Evolutionary conservation across 163 green algal species (phyloP), one percentile per base, ranked within the genome.

Genomic region (Chlamydomonas reinhardtii): DNA sequence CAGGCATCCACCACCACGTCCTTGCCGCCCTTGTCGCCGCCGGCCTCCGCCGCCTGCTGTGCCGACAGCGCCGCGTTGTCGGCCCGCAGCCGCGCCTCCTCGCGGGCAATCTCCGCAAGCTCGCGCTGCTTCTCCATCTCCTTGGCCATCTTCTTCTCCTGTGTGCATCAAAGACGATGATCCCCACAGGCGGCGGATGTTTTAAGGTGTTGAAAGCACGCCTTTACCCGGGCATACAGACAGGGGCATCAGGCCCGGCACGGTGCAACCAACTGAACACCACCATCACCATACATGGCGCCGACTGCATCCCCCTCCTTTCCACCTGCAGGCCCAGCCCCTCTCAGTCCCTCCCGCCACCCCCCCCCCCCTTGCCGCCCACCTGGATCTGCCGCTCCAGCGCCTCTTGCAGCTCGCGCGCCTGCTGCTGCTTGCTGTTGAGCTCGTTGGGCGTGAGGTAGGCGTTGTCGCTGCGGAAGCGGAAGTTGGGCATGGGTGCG

Each of bases 371-470:
- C n/a, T n/a, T 8, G 37, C 43, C 43, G 27, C 43, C 43, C 73
- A 83, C 82, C 61, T 80, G 56, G 25, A 93, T 91, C 86, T 93
- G 90, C 66, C 78, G 39, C 79, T 89, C 82, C 65, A 94, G 66
- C 43, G 86, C 83, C 62, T 90, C 80, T 78, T 93, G 91, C 76
- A 93, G 78, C 74, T 91, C 82, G n/a, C 73, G 32, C 31, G 62
- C 68, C 76, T 83, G 71, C 56, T 76, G 83, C 66, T 86, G 66
- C 81, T 91, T 91, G 37, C 77, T 75, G 75, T 92, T 84, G 83
- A 94, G 72, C 77, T 94, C 91, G 2, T 27, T 77, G 0, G 85
- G 81, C 4, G 89, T 92, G 32, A 90, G 48, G 80, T 91, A 94
- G 31, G 89, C 70, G 52, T 90, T 89, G 78, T 92, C 86, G 74